Conservation (phyloP, 2,329 filamentous ascomycete species). For the Helicocarpus griseus region DNA sequence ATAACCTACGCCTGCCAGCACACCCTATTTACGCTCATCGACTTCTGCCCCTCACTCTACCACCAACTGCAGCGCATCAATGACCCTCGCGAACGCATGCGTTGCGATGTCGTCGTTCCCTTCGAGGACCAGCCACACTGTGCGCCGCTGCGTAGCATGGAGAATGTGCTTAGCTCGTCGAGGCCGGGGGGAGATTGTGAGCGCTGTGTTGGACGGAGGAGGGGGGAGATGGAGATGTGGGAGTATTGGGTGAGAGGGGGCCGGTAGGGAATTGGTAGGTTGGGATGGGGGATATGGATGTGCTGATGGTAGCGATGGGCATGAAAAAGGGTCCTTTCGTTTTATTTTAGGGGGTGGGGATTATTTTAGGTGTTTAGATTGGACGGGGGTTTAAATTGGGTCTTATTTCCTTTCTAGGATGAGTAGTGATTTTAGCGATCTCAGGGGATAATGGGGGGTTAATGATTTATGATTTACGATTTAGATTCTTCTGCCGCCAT, state of each 20-base stretch:
- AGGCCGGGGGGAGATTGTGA: neutral
- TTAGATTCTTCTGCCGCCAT: too few relatives aligned
- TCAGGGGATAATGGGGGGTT: too few relatives aligned
- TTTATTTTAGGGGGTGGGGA: too few relatives aligned
- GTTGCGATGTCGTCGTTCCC: conserved; percentile 6
- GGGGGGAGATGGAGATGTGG: neutral
- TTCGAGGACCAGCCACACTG: conserved; percentile 9
- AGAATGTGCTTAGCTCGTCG: neutral
- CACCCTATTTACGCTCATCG: neutral
- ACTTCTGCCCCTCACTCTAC: conserved; percentile 17
- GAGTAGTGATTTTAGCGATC: too few relatives aligned
- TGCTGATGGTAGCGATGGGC: neutral
- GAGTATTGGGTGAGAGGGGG: conserved; percentile 1
- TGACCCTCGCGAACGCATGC: conserved; percentile 14
- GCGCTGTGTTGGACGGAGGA: neutral
- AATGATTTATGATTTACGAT: too few relatives aligned
- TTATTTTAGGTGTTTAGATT: too few relatives aligned
- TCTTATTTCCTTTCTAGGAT: too few relatives aligned
- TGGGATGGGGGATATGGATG: neutral
- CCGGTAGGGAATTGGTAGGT: neutral
- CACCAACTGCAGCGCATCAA: conserved; percentile 23
- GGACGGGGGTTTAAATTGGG: too few relatives aligned
- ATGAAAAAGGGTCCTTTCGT: too few relatives aligned
- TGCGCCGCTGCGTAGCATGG: conserved; percentile 8
- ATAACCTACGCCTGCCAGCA: conserved; percentile 20